Percentiles rank a stretch among this genome's conserved stretches.
Conservation (phyloP, 257 asterid genomes). For the Solanum rostratum region DNA sequence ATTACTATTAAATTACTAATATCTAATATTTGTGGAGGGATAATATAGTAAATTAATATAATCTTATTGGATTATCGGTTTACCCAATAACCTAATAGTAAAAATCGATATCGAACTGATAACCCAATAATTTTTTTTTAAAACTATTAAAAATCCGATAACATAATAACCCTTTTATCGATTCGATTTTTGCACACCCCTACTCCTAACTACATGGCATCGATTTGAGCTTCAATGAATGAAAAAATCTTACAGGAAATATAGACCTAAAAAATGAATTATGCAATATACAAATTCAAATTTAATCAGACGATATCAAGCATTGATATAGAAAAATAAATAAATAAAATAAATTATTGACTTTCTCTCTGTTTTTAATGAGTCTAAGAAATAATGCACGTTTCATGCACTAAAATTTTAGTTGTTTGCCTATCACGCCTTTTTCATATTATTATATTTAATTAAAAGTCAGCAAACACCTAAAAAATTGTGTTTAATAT, state of each 20-base stretch:
- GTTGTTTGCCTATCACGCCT: not conserved
- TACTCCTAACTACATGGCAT: not conserved
- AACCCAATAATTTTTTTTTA: too few relatives aligned
- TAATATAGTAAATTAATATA: too few relatives aligned
- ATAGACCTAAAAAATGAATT: accelerated
- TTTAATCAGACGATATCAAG: not conserved
- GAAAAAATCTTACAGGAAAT: accelerated
- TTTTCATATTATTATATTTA: not conserved
- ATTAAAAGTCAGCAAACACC: not conserved
- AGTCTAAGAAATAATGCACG: not conserved
- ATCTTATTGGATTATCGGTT: too few relatives aligned
- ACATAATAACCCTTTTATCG: too few relatives aligned
- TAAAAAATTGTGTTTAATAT: not conserved
- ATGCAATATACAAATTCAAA: not conserved
- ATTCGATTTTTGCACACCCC: too few relatives aligned
- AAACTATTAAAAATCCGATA: too few relatives aligned
- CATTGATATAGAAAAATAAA: not conserved
- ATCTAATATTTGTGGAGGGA: too few relatives aligned
- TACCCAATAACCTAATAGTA: too few relatives aligned
- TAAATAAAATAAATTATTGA: too few relatives aligned
- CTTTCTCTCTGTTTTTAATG: not conserved
- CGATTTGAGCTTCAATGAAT: not conserved
- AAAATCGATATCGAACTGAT: too few relatives aligned
- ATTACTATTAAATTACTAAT: too few relatives aligned
- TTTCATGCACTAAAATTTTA: not conserved